Percentiles rank a stretch among this genome's conserved stretches.
These are phyloP conservation scores for Cryptococcus sp. DNA, from an alignment of 1,284 basidiomycete species.

Conservation along the genomic window DNA sequence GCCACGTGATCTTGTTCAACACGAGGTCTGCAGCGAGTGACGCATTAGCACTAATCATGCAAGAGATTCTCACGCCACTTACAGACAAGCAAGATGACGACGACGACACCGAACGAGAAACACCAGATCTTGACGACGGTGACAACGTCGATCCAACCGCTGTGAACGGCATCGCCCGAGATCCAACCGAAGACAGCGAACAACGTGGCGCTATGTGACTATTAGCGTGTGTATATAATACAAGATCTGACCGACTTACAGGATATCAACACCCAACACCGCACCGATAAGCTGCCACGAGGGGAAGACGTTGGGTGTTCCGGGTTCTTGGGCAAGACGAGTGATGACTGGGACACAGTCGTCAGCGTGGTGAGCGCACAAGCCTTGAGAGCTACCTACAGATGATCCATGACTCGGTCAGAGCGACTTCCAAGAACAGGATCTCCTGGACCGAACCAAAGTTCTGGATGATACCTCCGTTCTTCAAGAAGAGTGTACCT, in stretches of 20 bases:
- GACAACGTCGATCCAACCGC: slow-evolving; percentile 58
- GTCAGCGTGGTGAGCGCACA: background rate
- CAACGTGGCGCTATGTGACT: slow-evolving; percentile 50
- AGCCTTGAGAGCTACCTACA: slow-evolving; percentile 36
- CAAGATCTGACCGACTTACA: slow-evolving; percentile 28
- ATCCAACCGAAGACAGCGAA: slow-evolving; percentile 61
- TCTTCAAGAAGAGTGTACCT: slow-evolving; percentile 57
- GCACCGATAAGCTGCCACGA: slow-evolving; percentile 59
- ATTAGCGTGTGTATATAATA: background rate
- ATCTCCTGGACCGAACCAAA: slow-evolving; percentile 59
- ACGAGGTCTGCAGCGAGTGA: slow-evolving; percentile 44
- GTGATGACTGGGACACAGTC: slow-evolving; percentile 37
- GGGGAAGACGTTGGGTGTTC: slow-evolving; percentile 53
- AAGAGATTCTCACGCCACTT: slow-evolving; percentile 9
- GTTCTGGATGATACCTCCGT: slow-evolving; percentile 60
- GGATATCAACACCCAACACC: slow-evolving; percentile 58
- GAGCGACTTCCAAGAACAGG: slow-evolving; percentile 61
- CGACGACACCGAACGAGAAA: slow-evolving; percentile 58
- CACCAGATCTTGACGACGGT: slow-evolving; percentile 60
- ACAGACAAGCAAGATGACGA: slow-evolving; percentile 57
- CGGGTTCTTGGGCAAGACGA: slow-evolving; percentile 38
- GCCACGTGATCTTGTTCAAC: slow-evolving; percentile 54
- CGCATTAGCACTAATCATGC: background rate
- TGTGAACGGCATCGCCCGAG: slow-evolving; percentile 53
- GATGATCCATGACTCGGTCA: slow-evolving; percentile 62